Evolutionary conservation across 2,329 filamentous ascomycete species (phyloP).

Genomic region (Aschersonia sp.): DNA sequence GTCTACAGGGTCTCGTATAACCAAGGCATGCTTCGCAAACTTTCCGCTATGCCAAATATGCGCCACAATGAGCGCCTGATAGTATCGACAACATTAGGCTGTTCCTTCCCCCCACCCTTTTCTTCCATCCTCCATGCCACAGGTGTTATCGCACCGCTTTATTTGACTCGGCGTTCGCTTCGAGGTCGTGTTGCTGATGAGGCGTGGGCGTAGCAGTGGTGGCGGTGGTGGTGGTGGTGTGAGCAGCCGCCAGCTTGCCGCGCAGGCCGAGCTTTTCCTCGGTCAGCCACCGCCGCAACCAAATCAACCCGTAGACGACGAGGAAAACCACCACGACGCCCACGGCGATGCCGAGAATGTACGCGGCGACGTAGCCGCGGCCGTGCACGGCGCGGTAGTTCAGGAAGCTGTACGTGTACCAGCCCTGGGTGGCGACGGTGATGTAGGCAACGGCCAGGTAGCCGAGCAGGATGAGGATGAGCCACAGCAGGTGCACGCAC

Average conservation of each 20-base stretch:
- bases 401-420: conserved; percentile 71
- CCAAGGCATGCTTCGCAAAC: too few relatives aligned
- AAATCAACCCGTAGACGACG: conserved; percentile 34
- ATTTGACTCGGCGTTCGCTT: conserved; percentile 10
- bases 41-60: too few relatives aligned
- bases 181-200: background rate
- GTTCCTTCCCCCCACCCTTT: background rate
- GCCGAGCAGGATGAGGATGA: conserved; percentile 53
- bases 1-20: too few relatives aligned
- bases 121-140: background rate
- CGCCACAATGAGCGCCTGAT: too few relatives aligned
- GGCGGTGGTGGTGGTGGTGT: too few relatives aligned
- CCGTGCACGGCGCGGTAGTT: conserved; percentile 40
- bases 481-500: conserved; percentile 50
- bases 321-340: conserved; percentile 38
- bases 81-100: too few relatives aligned
- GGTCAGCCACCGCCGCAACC: conserved; percentile 32
- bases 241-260: conserved; percentile 21
- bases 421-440: conserved; percentile 52
- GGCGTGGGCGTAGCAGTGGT: too few relatives aligned
- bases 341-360: conserved; percentile 43
- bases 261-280: conserved; percentile 28
- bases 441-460: conserved; percentile 66
- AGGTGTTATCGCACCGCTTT: conserved; percentile 11
- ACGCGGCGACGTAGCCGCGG: conserved; percentile 40